These are phyloP conservation scores for Cryptococcus depauperatus DNA, from an alignment of 1,284 basidiomycete species.

Conservation along the genomic window DNA sequence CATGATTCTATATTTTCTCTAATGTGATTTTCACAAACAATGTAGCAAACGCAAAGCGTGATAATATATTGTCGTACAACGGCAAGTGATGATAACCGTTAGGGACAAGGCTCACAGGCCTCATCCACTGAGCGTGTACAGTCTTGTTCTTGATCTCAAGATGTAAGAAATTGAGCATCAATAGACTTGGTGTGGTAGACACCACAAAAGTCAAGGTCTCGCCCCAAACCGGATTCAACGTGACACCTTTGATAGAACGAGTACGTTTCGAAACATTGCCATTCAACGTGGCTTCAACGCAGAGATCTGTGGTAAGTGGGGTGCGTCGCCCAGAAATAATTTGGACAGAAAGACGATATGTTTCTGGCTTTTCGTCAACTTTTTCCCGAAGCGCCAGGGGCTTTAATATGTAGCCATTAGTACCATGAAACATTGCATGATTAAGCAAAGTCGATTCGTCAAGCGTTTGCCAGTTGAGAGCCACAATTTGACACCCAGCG, in stretches of 20 bases:
- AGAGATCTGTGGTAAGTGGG: constrained; percentile 61
- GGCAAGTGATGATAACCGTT: constrained; percentile 76
- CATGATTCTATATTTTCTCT: constrained; percentile 11
- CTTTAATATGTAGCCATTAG: constrained; percentile 84
- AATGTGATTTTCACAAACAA: constrained; percentile 56
- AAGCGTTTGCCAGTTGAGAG: constrained; percentile 96
- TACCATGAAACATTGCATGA: constrained; percentile 88
- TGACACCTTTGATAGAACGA: constrained; percentile 65
- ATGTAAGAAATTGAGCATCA: constrained; percentile 71
- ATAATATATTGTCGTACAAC: constrained; percentile 69
- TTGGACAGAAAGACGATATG: constrained; percentile 47
- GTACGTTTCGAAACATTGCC: constrained; percentile 47
- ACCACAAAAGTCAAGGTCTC: constrained; percentile 63
- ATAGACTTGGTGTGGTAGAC: constrained; percentile 62
- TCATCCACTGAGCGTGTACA: constrained; percentile 55
- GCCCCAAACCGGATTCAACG: constrained; percentile 84
- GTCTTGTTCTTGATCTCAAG: constrained; percentile 62
- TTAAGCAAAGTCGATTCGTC: constrained; percentile 85
- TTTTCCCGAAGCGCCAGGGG: constrained; percentile 65
- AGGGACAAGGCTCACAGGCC: constrained; percentile 44
- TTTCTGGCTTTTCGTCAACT: constrained; percentile 55
- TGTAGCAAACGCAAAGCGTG: constrained; percentile 79
- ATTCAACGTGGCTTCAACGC: constrained; percentile 30
- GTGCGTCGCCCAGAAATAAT: constrained; percentile 92
- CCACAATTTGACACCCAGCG: constrained; percentile 85